phyloP scores from a whole-genome alignment of 2,329 filamentous ascomycete genomes.

The Tolypocladium tundrense region DNA sequence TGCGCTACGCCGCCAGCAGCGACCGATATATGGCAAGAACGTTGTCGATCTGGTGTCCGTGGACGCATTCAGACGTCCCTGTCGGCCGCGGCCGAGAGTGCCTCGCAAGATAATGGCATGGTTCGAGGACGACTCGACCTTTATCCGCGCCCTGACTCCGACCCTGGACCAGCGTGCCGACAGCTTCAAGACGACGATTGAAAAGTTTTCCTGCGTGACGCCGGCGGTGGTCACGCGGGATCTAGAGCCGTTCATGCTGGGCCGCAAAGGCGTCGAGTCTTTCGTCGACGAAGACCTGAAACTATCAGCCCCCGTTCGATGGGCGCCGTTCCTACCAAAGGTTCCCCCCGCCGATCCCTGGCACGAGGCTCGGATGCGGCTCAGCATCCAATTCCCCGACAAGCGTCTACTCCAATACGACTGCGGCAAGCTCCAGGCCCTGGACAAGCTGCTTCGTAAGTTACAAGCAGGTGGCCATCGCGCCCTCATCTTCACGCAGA shows the following conservation, averaged over 20 bases:
- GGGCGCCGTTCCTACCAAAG: slow-evolving; percentile 46
- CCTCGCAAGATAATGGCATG: slow-evolving; percentile 59
- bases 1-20: slow-evolving; percentile 66
- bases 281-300: slow-evolving; percentile 48
- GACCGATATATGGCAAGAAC: slow-evolving; percentile 70
- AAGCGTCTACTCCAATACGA: slow-evolving; percentile 95
- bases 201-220: slow-evolving; percentile 86
- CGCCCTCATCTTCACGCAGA: slow-evolving; percentile 96
- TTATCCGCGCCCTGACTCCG: slow-evolving; percentile 58
- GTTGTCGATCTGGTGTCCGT: slow-evolving; percentile 68
- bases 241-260: slow-evolving; percentile 57
- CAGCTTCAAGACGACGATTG: slow-evolving; percentile 62
- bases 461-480: slow-evolving; percentile 86
- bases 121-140: slow-evolving; percentile 60
- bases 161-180: slow-evolving; percentile 64
- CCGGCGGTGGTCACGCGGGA: slow-evolving; percentile 79
- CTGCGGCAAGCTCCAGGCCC: slow-evolving; percentile 87
- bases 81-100: slow-evolving; percentile 48
- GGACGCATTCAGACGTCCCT: slow-evolving; percentile 46
- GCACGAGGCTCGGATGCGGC: slow-evolving; percentile 84
- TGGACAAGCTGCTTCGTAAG: slow-evolving; percentile 76
- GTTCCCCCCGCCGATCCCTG: slow-evolving; percentile 63
- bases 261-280: slow-evolving; percentile 44
- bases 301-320: slow-evolving; percentile 45
- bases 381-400: slow-evolving; percentile 94